Evolutionary conservation across 192 early-diverging fungal genomes (phyloP), one percentile per base, ranked within the genome.

Genomic region (Helicostylum pulchrum): DNA sequence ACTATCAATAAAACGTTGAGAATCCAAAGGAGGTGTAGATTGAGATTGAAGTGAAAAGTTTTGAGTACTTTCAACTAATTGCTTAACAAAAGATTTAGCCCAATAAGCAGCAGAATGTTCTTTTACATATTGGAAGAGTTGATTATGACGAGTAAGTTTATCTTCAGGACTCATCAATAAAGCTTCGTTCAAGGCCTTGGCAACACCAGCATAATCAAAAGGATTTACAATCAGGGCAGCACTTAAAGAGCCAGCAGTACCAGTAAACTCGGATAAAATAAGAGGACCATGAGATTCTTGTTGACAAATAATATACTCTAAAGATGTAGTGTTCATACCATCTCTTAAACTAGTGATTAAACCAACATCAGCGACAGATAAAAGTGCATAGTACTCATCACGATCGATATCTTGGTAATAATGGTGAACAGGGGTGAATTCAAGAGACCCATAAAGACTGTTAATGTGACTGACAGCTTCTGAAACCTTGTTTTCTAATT

Each of bases 261-360:
- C 97, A 8, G 97, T 93, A 71, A 99, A 99, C 73, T 99, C 97
- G 65, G 90, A 93, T 32, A 99, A 76, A 44, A 99, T 91, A 67
- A 99, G 77, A 20, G 94, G 90, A 30, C 88, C 90, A 64, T 90
- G 82, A 56, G 5, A 46, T 62, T 92, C 90, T n/a, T 88, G 77
- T 74, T 98, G 95, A 71, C 94, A 96, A 30, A 97, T 89, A 12
- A 96, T 89, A 73, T 87, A 97, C 76, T 97, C 94, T 61, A 96
- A 89, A 44, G 89, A 91, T 7, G 92, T 95, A 0, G 96, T 96
- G 70, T 98, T 98, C 97, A 99, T 98, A 26, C 96, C 97, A 74
- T 99, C 97, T 20, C 97, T 89, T 9, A 97, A 81, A 48, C 88
- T 83, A 0, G 96, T 97, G 65, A 96, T 98, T 51, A 99, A 71